phyloP scores from a whole-genome alignment of 768 basidiomycete species.

The Exsudoporus frostii region DNA sequence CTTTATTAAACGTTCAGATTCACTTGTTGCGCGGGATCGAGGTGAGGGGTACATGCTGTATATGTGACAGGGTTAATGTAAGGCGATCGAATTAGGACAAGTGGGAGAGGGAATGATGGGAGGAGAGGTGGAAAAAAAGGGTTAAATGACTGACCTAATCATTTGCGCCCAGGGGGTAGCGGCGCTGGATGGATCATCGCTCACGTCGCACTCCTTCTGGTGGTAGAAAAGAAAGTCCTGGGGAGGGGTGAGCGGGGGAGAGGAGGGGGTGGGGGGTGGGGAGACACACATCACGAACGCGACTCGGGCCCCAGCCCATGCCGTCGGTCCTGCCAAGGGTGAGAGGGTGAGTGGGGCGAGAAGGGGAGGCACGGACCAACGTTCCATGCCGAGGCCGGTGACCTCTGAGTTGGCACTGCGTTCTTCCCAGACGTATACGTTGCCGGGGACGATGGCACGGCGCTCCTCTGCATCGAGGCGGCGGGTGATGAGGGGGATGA shows the following conservation, averaged over 20 bases:
- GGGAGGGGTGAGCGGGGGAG: slow-evolving; percentile 3
- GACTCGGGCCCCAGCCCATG: slow-evolving; percentile 83
- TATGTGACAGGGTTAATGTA: slow-evolving; percentile 14
- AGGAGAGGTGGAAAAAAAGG: slow-evolving; percentile 5
- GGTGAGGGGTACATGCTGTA: slow-evolving; percentile 39
- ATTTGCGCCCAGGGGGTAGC: slow-evolving; percentile 74
- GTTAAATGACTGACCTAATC: slow-evolving; percentile 50
- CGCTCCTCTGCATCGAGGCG: slow-evolving; percentile 83
- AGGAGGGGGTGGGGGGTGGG: too few relatives aligned
- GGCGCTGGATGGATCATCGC: slow-evolving; percentile 39
- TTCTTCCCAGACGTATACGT: slow-evolving; percentile 88
- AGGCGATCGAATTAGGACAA: slow-evolving; percentile 34
- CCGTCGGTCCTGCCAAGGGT: slow-evolving; percentile 49
- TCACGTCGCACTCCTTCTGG: slow-evolving; percentile 43
- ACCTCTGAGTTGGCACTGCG: slow-evolving; percentile 78
- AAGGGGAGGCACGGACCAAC: slow-evolving; percentile 51
- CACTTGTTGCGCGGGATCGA: slow-evolving; percentile 37
- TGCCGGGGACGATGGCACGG: slow-evolving; percentile 66
- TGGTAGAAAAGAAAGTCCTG: slow-evolving; percentile 59
- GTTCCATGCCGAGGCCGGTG: slow-evolving; percentile 82
- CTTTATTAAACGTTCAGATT: slow-evolving; percentile 47
- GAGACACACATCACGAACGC: slow-evolving; percentile 49
- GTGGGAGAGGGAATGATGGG: slow-evolving; percentile 19
- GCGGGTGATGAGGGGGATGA: slow-evolving; percentile 73
- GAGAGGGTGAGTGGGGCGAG: neutral